Conservation (phyloP, 768 basidiomycete species). For the Amanita pallidorosea region DNA sequence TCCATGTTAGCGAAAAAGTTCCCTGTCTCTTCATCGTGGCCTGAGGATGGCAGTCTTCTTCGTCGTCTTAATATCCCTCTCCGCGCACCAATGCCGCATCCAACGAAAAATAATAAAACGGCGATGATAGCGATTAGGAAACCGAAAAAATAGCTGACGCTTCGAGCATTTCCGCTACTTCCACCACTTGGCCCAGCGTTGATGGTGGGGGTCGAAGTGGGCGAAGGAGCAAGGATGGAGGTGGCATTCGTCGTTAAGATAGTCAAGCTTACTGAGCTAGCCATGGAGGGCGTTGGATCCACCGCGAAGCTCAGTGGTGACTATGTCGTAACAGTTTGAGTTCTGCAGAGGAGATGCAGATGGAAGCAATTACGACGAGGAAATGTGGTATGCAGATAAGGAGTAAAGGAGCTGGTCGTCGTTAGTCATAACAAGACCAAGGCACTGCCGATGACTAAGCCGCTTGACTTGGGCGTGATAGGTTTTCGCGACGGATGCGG, state of each 20-base stretch:
- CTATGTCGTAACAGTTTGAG: background rate
- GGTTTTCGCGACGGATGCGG: background rate
- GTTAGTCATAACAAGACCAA: background rate
- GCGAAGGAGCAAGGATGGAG: background rate
- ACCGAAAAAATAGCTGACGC: conserved; percentile 39
- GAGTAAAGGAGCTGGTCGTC: background rate
- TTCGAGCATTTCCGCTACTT: conserved; percentile 13
- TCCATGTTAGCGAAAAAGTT: background rate
- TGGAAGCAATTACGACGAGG: no score
- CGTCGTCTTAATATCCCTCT: conserved; percentile 23
- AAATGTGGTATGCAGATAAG: no score
- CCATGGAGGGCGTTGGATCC: background rate
- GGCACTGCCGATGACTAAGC: background rate
- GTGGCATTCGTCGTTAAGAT: background rate
- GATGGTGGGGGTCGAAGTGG: background rate
- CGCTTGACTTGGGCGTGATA: background rate
- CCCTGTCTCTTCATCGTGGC: conserved; percentile 12
- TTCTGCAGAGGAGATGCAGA: background rate
- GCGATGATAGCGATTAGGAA: conserved; percentile 40
- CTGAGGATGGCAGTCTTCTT: conserved; percentile 8
- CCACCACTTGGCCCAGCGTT: background rate
- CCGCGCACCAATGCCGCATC: conserved; percentile 38
- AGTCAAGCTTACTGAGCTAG: background rate
- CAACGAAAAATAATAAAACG: conserved; percentile 39
- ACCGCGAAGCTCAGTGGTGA: background rate